A percentile compares a stretch with the other conserved stretches of the same genome.
These are phyloP conservation scores for Russula sp. DNA, from an alignment of 768 basidiomycete species.

Conservation along the genomic window DNA sequence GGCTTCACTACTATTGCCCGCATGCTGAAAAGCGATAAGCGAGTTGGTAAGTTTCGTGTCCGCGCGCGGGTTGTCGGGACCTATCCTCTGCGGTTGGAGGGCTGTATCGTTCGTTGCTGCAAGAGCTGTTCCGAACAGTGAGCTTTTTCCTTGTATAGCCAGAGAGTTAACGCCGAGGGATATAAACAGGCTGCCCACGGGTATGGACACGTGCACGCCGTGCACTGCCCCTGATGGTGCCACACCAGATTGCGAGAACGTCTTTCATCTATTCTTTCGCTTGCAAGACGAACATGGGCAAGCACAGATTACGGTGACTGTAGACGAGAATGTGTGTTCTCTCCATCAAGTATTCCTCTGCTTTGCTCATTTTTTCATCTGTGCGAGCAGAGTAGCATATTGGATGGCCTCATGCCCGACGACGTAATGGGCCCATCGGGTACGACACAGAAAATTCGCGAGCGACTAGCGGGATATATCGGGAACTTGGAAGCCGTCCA, in stretches of 20 bases:
- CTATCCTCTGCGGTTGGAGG: conserved; percentile 20
- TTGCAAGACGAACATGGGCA: conserved; percentile 24
- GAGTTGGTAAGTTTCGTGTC: conserved; percentile 21
- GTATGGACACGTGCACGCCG: conserved; percentile 1
- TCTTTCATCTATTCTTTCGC: conserved; percentile 24
- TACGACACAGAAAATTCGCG: conserved; percentile 2
- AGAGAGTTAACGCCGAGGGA: neutral
- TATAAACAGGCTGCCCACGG: conserved; percentile 19
- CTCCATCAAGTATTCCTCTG: neutral
- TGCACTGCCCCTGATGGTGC: conserved; percentile 14
- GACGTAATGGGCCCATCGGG: conserved; percentile 4
- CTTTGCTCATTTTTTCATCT: neutral
- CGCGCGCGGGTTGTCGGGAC: conserved; percentile 28
- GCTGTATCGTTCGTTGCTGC: conserved; percentile 24
- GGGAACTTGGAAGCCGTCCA: conserved; percentile 27
- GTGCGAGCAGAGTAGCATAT: conserved; percentile 18
- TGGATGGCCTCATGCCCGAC: conserved; percentile 20
- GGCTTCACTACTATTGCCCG: conserved; percentile 21
- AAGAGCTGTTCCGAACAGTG: conserved; percentile 21
- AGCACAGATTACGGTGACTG: conserved; percentile 19
- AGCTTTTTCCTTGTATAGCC: neutral
- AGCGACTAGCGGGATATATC: conserved; percentile 25
- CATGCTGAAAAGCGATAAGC: conserved; percentile 12
- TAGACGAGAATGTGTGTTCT: conserved; percentile 26
- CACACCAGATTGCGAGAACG: conserved; percentile 6